Base-by-base conservation (phyloP, 169 alveolate species). In the Eimeria sp. region DNA sequence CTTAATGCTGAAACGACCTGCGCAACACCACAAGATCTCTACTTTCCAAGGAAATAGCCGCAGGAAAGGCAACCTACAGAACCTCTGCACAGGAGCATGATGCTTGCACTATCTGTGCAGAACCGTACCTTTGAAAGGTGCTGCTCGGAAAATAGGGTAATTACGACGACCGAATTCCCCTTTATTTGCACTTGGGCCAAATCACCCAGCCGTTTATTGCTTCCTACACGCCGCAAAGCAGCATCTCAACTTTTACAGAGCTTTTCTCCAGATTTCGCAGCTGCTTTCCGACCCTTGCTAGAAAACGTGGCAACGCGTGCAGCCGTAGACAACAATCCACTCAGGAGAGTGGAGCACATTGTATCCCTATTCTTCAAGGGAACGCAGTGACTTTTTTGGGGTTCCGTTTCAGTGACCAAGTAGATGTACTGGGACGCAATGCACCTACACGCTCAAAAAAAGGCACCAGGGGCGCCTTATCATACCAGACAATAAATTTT, bases 41-140 rank as follows among this genome's bases (percentile, higher is more conserved):
- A 54, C 18, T 58, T 18, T 25, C 37, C 72, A 54, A 4, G 1
- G 30, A 1, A 52, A 9, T 56, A 27, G 74, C 74, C 25, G 90
- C 90, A 54, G 74, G 54, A 54, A 56, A 25, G 54, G 90, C 74
- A 82, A 33, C 72, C 27, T 54, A n/a, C 56, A 54, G 90, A 33
- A 52, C 54, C 68, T 0, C 10, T 9, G 37, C 54, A 37, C 54
- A 82, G 18, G 10, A 52, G 14, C 89, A 52, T 14, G 54, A 30
- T 8, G 25, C 20, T 10, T 6, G 37, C 66, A 78, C 2, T 18
- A 52, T 23, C 88, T 11, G 66, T 49, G 2, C 66, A 62, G 49
- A 77, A 52, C 54, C n/a, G 64, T 64, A 62, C 91, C 91, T 85
- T 85, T 9, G 91, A 40, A 62, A 85, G 91, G 74, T 58, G 77